Evolutionary conservation across 352 stramenopile genomes (phyloP), one percentile per base, ranked within the genome.

Genomic region (Lagenidium giganteum): DNA sequence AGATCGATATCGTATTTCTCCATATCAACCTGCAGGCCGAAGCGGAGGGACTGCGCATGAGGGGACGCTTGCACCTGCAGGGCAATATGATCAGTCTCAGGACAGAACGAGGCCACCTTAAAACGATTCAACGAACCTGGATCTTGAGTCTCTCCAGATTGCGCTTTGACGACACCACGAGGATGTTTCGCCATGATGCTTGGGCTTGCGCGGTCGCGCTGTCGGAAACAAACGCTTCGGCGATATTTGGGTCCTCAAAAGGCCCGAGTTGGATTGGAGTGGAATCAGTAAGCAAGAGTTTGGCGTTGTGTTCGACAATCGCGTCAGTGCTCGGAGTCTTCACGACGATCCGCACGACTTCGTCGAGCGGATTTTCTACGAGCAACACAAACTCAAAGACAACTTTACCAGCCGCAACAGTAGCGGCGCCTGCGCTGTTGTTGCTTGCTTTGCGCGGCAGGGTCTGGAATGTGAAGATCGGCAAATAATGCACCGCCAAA

Each of bases 181-280:
- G 83, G 16, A 47, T 36, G 30, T 88, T 90, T 38, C 41, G 57
- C 6, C 57, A 28, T 22, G 48, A 37, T 4, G 41, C 57, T 14
- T 49, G 40, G 12, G 34, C 43, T 35, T 42, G 34, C 4, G 60
- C 49, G 2, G 32, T 42, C 4, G 41, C 24, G n/a, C 54, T 49
- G 29, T 72, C 67, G 2, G 64, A 63, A 8, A 63, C 56, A 41
- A 83, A 87, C 21, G 71, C 71, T 41, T 93, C 78, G 9, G 63
- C 78, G 23, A 93, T 70, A 25, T 76, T 91, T 23, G 81, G 81
- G 18, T 93, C 81, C 79, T 93, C 81, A 38, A 90, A 93, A 25
- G 78, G 59, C 8, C 81, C 81, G 24, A 93, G 29, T 8, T 74
- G 55, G 28, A 91, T 82, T 3, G 81, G 74, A 31, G 70, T 70